These are phyloP conservation scores for Mimosa pudica DNA, from an alignment of 306 rosid genomes.

Conservation along the genomic window DNA sequence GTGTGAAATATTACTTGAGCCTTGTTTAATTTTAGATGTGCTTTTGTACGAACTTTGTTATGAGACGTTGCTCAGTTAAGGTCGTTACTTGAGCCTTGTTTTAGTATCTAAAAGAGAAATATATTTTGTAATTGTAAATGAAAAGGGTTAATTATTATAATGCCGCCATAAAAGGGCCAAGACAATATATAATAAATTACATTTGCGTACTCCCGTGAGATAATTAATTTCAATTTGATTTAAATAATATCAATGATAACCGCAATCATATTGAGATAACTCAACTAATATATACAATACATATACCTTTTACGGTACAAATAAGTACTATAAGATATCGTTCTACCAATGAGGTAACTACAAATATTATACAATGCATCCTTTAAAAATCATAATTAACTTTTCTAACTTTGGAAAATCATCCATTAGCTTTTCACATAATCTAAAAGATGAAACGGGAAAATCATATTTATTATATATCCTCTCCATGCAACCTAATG, in stretches of 20 bases:
- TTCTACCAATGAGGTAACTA: background rate
- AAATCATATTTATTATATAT: constrained; percentile 35
- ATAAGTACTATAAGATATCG: background rate
- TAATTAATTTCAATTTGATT: background rate
- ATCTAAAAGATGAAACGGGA: constrained; percentile 36
- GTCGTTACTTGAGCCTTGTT: no score
- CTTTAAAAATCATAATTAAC: constrained; percentile 36
- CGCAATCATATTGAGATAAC: constrained; percentile 3
- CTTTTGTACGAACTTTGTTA: no score
- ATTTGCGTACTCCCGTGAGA: background rate
- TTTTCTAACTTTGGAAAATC: constrained; percentile 40
- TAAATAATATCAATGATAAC: constrained; percentile 21
- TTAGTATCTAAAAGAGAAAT: background rate
- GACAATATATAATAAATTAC: background rate
- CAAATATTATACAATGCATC: background rate
- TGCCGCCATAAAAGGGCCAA: background rate
- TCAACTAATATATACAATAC: background rate
- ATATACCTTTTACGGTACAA: constrained; percentile 1
- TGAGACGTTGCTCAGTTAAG: no score
- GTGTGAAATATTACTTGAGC: background rate
- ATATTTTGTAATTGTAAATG: background rate
- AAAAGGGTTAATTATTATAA: background rate
- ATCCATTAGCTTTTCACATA: constrained; percentile 38
- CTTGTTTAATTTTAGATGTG: no score
- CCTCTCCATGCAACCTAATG: constrained; percentile 32